A percentile compares a stretch with the other conserved stretches of the same genome.
Evolutionary conservation across 1,284 basidiomycete genomes (phyloP).

Genomic region (Cryptococcus jaspeensis): DNA sequence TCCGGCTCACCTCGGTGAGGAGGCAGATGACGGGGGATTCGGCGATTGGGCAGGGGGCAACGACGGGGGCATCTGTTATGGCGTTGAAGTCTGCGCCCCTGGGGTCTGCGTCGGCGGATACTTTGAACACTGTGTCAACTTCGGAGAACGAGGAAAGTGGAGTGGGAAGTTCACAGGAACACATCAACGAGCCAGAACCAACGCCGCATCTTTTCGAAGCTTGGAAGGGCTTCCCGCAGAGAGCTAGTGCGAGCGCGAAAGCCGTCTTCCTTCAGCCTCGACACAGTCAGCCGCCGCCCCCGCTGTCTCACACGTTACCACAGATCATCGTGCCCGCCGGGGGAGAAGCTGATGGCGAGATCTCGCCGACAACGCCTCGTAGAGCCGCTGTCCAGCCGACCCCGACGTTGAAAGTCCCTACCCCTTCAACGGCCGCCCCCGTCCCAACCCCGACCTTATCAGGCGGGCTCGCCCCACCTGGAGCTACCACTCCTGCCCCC

Average conservation of each 20-base stretch:
- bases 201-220: constrained; percentile 5
- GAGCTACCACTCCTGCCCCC: neutral
- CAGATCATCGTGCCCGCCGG: no score
- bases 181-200: neutral
- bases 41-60: neutral
- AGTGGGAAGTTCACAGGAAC: neutral
- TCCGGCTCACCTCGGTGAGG: neutral
- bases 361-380: no score
- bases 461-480: no score
- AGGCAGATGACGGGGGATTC: neutral
- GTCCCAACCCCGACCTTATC: no score
- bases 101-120: no score
- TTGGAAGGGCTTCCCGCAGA: constrained; percentile 16
- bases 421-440: no score
- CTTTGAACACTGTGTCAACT: no score
- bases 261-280: neutral
- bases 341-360: no score
- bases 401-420: no score
- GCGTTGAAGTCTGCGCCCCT: neutral
- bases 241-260: neutral
- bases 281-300: neutral
- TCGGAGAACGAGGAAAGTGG: neutral
- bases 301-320: no score
- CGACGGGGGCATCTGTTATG: neutral
- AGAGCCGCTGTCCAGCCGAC: no score